phyloP scores from a whole-genome alignment of 2,329 filamentous ascomycete species.

The Botrytis cinerea region DNA sequence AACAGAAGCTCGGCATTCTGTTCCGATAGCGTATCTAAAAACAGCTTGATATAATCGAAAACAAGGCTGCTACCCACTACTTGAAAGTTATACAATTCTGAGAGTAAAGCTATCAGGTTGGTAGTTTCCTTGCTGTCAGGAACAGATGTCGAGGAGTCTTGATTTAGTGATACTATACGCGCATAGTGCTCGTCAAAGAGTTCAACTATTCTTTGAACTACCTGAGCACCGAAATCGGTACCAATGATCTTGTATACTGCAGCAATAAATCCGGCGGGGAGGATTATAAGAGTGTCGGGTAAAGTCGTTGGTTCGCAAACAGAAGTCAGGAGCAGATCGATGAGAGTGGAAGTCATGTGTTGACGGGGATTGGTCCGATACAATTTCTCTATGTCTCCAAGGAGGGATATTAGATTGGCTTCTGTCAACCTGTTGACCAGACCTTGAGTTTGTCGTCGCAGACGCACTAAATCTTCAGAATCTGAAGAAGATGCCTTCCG shows the following conservation, averaged over 20 bases:
- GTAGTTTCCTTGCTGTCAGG: conserved; percentile 60
- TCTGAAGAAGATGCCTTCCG: conserved; percentile 64
- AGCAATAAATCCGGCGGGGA: conserved; percentile 86
- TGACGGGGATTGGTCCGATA: conserved; percentile 86
- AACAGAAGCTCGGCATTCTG: conserved; percentile 86
- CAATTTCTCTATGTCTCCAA: conserved; percentile 77
- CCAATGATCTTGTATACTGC: conserved; percentile 86
- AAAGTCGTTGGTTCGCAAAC: conserved; percentile 76
- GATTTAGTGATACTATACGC: conserved; percentile 36
- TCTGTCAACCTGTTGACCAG: conserved; percentile 92
- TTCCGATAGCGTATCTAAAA: conserved; percentile 75
- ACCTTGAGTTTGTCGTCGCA: conserved; percentile 82
- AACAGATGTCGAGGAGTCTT: conserved; percentile 36
- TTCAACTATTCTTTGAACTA: conserved; percentile 76
- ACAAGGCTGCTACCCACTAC: conserved; percentile 79
- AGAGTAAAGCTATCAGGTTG: conserved; percentile 80
- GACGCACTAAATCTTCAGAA: conserved; percentile 64
- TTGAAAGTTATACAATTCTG: conserved; percentile 90
- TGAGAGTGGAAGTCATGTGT: conserved; percentile 78
- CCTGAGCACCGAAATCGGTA: conserved; percentile 83
- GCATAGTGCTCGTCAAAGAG: conserved; percentile 70
- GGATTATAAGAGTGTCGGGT: conserved; percentile 85
- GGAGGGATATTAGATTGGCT: conserved; percentile 81
- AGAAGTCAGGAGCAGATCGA: conserved; percentile 76
- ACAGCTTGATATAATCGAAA: conserved; percentile 85